These are phyloP conservation scores for Oxyria digyna DNA, from an alignment of 148 eudicot genomes.

Conservation along the genomic window DNA sequence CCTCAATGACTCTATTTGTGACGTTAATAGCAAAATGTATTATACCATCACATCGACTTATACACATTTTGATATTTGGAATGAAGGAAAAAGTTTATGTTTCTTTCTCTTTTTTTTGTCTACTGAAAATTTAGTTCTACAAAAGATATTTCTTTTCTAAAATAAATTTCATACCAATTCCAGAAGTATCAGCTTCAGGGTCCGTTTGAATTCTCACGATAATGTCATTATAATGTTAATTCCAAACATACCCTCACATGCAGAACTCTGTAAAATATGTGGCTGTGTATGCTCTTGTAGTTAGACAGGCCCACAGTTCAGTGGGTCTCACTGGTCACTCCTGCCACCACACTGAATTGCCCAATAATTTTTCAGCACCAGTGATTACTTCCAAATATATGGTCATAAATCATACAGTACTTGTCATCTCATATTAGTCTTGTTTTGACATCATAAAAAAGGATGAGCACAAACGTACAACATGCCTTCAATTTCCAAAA, in stretches of 20 bases:
- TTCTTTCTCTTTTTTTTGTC: too few relatives aligned
- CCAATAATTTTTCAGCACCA: neutral
- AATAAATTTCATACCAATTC: neutral
- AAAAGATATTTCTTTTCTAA: too few relatives aligned
- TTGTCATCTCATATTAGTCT: neutral
- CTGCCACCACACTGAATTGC: neutral
- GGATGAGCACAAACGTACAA: neutral
- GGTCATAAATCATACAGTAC: neutral
- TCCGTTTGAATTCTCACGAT: too few relatives aligned
- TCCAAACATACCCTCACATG: constrained; percentile 3
- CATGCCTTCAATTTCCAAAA: neutral
- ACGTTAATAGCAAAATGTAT: too few relatives aligned
- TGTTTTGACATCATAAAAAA: too few relatives aligned
- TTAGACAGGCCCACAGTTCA: neutral
- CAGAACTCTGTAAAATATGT: neutral
- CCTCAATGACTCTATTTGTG: too few relatives aligned
- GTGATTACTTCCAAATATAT: neutral
- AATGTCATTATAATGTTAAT: too few relatives aligned
- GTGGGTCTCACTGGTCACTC: neutral
- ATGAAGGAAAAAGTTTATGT: too few relatives aligned
- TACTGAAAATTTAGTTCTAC: too few relatives aligned
- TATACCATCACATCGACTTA: too few relatives aligned
- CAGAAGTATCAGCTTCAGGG: neutral
- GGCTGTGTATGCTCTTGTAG: neutral
- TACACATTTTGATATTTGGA: too few relatives aligned